These are phyloP conservation scores for Endogone sp. DNA, from an alignment of 192 early-diverging fungal genomes.

Conservation along the genomic window DNA sequence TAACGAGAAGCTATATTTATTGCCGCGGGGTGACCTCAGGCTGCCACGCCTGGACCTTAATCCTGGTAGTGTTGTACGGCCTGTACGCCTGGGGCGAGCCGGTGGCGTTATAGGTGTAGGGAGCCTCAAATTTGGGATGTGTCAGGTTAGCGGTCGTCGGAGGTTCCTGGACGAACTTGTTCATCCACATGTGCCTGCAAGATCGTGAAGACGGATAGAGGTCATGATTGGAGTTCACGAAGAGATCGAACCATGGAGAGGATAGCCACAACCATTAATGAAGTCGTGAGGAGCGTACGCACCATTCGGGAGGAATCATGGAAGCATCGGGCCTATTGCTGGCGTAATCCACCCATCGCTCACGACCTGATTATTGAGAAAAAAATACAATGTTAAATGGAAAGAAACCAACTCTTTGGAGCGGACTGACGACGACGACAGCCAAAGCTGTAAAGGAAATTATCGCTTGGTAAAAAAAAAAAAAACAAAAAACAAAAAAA, in stretches of 20 bases:
- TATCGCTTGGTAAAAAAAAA: too few relatives aligned
- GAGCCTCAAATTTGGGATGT: slow-evolving; percentile 22
- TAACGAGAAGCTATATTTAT: too few relatives aligned
- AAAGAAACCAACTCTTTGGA: too few relatives aligned
- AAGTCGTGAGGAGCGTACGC: too few relatives aligned
- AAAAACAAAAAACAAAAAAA: too few relatives aligned
- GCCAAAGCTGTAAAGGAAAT: too few relatives aligned
- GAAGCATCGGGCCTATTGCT: slow-evolving; percentile 51
- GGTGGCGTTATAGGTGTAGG: slow-evolving; percentile 21
- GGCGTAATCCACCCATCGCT: slow-evolving; percentile 72
- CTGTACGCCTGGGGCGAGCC: slow-evolving; percentile 42
- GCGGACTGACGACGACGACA: too few relatives aligned
- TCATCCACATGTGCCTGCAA: slow-evolving; percentile 37
- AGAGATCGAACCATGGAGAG: too few relatives aligned
- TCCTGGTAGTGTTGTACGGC: slow-evolving; percentile 54
- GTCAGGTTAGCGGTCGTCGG: slow-evolving; percentile 25
- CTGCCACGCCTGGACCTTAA: slow-evolving; percentile 53
- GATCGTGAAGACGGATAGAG: neutral
- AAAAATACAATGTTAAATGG: too few relatives aligned
- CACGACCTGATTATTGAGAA: slow-evolving; percentile 50
- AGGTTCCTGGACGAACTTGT: slow-evolving; percentile 30
- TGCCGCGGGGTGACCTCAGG: slow-evolving; percentile 32
- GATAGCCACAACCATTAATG: too few relatives aligned
- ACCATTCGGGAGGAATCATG: slow-evolving; percentile 74
- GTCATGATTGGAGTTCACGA: neutral